Base-by-base conservation (phyloP, 2,329 filamentous ascomycete species). In the Saccharata proteae region DNA sequence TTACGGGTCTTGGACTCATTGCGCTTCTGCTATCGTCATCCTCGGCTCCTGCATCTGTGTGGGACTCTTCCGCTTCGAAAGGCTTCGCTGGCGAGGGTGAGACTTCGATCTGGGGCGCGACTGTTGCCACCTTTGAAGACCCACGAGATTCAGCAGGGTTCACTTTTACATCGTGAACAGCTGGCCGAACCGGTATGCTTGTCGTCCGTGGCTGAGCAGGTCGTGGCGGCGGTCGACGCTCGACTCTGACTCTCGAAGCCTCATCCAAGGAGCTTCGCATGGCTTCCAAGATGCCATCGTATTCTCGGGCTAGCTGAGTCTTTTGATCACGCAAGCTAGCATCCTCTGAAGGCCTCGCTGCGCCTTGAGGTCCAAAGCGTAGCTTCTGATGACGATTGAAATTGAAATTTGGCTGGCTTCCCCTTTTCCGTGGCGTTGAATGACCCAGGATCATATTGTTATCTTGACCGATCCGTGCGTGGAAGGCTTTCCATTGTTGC, bases 401-500 rank as follows among this genome's bases (percentile, higher is more conserved):
- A 6, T 32, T 45, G 32, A 53, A 43, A 7, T 46, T 43, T 5
- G 16, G 33, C 5, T 10, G 25, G 16, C 3, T 25, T 21, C 5
- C n/a, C 5, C 15, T 30, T 24, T 19, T 18, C 11, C 25, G 12
- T 9, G 15, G 26, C 15, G 9, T 35, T 10, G 12, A 43, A 44
- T 9, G 21, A 20, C 11, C 18, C 29, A 8, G n/a, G 11, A n/a
- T n/a, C n/a, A n/a, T 27, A 11, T 12, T 13, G 13, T 31, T 29
- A 4, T 48, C 40, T 10, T 36, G 39, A 20, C 40, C 40, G 19
- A 54, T 30, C 29, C 40, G 62, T 56, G 38, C 70, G 63, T 61
- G 57, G 38, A 84, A 83, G n/a, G 62, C 64, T 43, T 78, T 69
- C 85, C 84, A 93, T 50, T 69, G 75, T 31, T 71, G 65, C 16